Evolutionary conservation across 306 rosid species (phyloP).

Genomic region (Sechiopsis laciniata): DNA sequence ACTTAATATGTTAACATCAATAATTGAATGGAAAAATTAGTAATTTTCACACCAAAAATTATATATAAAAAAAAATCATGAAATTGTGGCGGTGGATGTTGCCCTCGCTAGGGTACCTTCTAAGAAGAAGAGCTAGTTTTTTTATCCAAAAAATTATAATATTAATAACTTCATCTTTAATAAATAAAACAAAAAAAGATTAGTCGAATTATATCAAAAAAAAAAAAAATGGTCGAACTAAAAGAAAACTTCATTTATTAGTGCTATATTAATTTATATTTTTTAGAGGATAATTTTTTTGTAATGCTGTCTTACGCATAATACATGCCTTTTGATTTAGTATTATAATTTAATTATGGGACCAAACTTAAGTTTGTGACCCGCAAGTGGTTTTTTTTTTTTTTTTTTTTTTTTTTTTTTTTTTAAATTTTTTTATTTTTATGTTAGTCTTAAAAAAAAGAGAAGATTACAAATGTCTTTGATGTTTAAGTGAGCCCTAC

Average conservation of each 20-base stretch:
- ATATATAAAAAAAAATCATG: not conserved
- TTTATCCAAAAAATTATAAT: not conserved
- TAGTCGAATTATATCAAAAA: not conserved
- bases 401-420: no score
- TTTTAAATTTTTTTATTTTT: no score
- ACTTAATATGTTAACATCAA: no score
- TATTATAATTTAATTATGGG: not conserved
- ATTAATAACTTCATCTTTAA: not conserved
- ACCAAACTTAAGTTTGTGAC: not conserved
- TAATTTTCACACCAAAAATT: no score
- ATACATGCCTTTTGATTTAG: not conserved
- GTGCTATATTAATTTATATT: not conserved
- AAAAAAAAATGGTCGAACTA: not conserved
- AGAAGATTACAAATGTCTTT: not conserved
- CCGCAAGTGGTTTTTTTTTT: not conserved
- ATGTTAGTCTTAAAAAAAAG: no score
- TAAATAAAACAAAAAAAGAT: not conserved
- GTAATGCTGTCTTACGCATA: not conserved
- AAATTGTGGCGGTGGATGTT: slow-evolving; percentile 13
- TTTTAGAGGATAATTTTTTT: no score
- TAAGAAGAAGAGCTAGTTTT: not conserved
- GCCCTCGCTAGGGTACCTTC: no score
- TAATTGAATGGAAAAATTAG: no score
- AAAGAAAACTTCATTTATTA: not conserved
- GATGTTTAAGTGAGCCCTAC: not conserved